Evolutionary conservation across 148 eudicot species (phyloP).

Genomic region (Arbutus unedo): DNA sequence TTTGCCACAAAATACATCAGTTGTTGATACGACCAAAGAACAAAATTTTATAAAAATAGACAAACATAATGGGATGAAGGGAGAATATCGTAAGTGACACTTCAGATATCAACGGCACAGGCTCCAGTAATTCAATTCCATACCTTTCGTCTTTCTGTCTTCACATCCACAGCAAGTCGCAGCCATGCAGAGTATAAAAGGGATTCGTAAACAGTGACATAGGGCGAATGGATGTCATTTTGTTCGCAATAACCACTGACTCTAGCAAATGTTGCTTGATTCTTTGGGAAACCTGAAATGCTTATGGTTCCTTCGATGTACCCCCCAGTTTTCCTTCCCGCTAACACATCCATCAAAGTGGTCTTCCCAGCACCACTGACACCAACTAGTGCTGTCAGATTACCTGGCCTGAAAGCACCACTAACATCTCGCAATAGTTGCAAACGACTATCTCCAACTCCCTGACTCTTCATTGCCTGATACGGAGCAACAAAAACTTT

Average conservation of each 20-base stretch:
- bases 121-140: neutral
- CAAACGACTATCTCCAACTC: conserved; percentile 24
- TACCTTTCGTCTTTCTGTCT: conserved; percentile 35
- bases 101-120: neutral
- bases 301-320: too few relatives aligned
- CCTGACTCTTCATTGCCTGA: conserved; percentile 38
- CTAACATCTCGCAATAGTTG: conserved; percentile 27
- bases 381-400: conserved; percentile 26
- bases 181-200: conserved; percentile 39
- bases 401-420: conserved; percentile 25
- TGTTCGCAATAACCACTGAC: conserved; percentile 6
- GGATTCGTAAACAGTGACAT: conserved; percentile 36
- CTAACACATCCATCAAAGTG: too few relatives aligned
- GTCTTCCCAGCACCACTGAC: too few relatives aligned
- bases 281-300: too few relatives aligned
- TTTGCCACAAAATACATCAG: neutral
- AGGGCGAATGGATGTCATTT: conserved; percentile 36
- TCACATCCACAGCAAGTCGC: conserved; percentile 21
- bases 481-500: neutral
- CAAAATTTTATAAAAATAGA: neutral
- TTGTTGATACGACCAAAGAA: neutral
- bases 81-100: neutral
- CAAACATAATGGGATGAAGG: neutral
- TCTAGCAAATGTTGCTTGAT: too few relatives aligned
- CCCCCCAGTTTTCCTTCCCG: too few relatives aligned